Percentiles rank a stretch among this genome's conserved stretches.
Evolutionary conservation across 257 asterid species (phyloP).

Genomic region (Nicotiana benthamiana): DNA sequence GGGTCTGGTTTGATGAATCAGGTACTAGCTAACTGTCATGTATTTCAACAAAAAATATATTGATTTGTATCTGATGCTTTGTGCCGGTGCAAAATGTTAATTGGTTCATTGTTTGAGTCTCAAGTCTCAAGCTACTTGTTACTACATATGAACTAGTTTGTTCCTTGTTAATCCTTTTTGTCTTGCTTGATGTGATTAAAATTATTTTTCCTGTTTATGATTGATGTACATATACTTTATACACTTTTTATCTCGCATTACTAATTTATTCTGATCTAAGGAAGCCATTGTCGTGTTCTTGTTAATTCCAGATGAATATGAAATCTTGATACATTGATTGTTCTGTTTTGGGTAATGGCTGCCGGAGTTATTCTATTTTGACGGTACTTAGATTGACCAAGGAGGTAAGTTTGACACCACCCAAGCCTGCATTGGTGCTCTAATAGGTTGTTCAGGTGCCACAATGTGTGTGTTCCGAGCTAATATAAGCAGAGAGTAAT

Average conservation of each 20-base stretch:
- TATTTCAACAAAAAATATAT: background rate
- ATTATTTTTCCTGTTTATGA: background rate
- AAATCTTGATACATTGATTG: constrained; percentile 1
- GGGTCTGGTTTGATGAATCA: constrained; percentile 11
- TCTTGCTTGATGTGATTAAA: background rate
- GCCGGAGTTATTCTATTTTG: background rate
- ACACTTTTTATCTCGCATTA: background rate
- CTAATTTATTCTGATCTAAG: background rate
- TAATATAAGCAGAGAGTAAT: background rate
- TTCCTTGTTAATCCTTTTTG: background rate
- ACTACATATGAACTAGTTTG: background rate
- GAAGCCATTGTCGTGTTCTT: background rate
- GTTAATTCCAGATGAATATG: constrained; percentile 7
- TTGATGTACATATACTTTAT: background rate
- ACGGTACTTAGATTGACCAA: background rate
- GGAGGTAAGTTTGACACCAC: constrained; percentile 1
- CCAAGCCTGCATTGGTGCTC: background rate
- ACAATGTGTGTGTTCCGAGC: background rate
- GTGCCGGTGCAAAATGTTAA: background rate
- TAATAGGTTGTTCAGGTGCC: background rate
- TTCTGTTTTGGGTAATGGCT: constrained; percentile 3
- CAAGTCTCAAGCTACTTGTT: background rate
- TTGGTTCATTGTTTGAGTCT: background rate
- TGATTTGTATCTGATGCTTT: background rate
- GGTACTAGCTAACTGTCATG: background rate